phyloP scores from a whole-genome alignment of 306 rosid genomes.

The Vigna radiata region DNA sequence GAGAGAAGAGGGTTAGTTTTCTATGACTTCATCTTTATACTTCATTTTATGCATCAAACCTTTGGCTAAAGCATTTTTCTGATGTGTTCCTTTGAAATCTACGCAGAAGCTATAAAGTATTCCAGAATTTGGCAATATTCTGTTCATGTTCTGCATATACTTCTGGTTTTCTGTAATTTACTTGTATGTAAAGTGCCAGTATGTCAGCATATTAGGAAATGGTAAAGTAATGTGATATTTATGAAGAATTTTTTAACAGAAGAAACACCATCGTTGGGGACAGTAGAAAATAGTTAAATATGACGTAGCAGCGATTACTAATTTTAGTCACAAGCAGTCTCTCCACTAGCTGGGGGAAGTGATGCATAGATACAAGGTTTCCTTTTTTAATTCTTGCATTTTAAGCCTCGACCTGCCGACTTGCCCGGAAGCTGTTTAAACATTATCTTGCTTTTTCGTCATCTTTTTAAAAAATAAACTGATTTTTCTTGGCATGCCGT shows the following conservation, averaged over 20 bases:
- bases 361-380: too few species aligned
- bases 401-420: too few species aligned
- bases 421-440: background rate
- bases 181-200: background rate
- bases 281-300: background rate
- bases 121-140: constrained; percentile 24
- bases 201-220: background rate
- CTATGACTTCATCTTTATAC: constrained; percentile 33
- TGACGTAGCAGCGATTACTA: background rate
- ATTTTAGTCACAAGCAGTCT: background rate
- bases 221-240: constrained; percentile 2
- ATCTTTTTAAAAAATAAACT: background rate
- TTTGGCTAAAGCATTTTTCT: background rate
- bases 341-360: too few species aligned
- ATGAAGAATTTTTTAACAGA: constrained; percentile 7
- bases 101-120: background rate
- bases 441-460: background rate
- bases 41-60: constrained; percentile 24
- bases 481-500: constrained; percentile 23
- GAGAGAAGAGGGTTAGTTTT: constrained; percentile 90
- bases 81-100: constrained; percentile 15
- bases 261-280: constrained; percentile 2
- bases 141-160: constrained; percentile 1
- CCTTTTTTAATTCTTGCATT: background rate
- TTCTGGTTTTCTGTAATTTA: background rate